Evolutionary conservation across 805 yeast genomes (phyloP).

Genomic region (Barnettozyma siamensis): DNA sequence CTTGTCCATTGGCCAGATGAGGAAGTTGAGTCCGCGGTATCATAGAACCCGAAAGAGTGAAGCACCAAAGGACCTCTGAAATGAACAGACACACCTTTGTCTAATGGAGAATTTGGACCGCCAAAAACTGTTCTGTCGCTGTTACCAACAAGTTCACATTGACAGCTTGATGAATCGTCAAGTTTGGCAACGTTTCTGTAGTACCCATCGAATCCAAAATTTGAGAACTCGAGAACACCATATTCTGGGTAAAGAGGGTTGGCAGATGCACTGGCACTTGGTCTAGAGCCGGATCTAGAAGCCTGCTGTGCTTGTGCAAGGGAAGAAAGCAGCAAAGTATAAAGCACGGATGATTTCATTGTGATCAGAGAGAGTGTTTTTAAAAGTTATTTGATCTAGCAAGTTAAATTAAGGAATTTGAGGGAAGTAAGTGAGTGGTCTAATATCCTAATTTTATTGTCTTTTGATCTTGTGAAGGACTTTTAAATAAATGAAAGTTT

Average conservation of each 20-base stretch:
- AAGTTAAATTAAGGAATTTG: no score
- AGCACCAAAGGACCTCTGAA: conserved; percentile 70
- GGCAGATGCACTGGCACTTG: conserved; percentile 2
- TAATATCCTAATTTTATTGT: no score
- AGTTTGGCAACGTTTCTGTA: conserved; percentile 43
- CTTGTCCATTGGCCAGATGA: conserved; percentile 57
- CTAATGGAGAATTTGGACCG: conserved; percentile 61
- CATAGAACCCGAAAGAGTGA: conserved; percentile 55
- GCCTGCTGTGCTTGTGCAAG: conserved; percentile 10
- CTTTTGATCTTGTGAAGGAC: no score
- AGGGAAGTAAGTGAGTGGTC: neutral
- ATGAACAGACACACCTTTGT: conserved; percentile 69
- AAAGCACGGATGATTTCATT: neutral
- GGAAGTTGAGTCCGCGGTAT: conserved; percentile 36
- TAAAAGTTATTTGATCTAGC: neutral
- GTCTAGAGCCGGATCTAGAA: conserved; percentile 1
- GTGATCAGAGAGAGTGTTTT: neutral
- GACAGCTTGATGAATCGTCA: conserved; percentile 34
- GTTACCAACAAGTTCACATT: conserved; percentile 43
- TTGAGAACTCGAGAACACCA: conserved; percentile 42
- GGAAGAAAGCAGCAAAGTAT: conserved; percentile 5
- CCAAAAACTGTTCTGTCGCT: conserved; percentile 35
- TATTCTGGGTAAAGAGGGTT: conserved; percentile 18
- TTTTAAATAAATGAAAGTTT: no score
- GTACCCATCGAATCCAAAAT: conserved; percentile 51